Percentiles rank a stretch among this genome's conserved stretches.
Evolutionary conservation across 768 basidiomycete species (phyloP).

Genomic region (Leucogyrophana mollusca): DNA sequence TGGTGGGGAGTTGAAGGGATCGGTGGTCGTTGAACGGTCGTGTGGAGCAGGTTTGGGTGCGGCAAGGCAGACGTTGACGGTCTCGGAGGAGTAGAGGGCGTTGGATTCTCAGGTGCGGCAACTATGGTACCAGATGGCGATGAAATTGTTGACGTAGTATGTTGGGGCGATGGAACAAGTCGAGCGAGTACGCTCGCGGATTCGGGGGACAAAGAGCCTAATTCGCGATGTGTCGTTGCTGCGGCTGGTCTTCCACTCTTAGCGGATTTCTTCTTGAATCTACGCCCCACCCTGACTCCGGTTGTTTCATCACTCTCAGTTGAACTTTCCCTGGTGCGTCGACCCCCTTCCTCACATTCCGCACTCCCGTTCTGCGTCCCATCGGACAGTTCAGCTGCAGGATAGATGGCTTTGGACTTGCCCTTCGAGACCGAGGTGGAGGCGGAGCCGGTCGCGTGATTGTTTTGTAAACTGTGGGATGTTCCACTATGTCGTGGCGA

Average conservation of each 20-base stretch:
- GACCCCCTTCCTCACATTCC: not conserved
- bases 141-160: slow-evolving; percentile 11
- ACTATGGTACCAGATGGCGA: slow-evolving; percentile 14
- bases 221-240: slow-evolving; percentile 34
- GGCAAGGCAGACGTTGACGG: slow-evolving; percentile 12
- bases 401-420: slow-evolving; percentile 16
- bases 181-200: slow-evolving; percentile 45
- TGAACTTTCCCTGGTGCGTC: not conserved
- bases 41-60: slow-evolving; percentile 16
- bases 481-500: slow-evolving; percentile 38
- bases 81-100: slow-evolving; percentile 18
- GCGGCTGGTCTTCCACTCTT: slow-evolving; percentile 1
- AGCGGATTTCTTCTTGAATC: slow-evolving; percentile 35
- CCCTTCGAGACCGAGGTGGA: slow-evolving; percentile 18
- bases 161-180: slow-evolving; percentile 27
- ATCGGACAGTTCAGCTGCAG: not conserved
- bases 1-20: slow-evolving; percentile 28
- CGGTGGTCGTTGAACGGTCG: slow-evolving; percentile 23
- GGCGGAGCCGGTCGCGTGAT: slow-evolving; percentile 12
- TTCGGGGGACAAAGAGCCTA: slow-evolving; percentile 60
- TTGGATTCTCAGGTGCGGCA: slow-evolving; percentile 24
- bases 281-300: slow-evolving; percentile 4
- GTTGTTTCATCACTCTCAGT: not conserved
- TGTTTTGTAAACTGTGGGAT: slow-evolving; percentile 19
- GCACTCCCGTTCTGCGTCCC: not conserved